These are phyloP conservation scores for Pulveroboletus sp. DNA, from an alignment of 768 basidiomycete species.

Conservation along the genomic window DNA sequence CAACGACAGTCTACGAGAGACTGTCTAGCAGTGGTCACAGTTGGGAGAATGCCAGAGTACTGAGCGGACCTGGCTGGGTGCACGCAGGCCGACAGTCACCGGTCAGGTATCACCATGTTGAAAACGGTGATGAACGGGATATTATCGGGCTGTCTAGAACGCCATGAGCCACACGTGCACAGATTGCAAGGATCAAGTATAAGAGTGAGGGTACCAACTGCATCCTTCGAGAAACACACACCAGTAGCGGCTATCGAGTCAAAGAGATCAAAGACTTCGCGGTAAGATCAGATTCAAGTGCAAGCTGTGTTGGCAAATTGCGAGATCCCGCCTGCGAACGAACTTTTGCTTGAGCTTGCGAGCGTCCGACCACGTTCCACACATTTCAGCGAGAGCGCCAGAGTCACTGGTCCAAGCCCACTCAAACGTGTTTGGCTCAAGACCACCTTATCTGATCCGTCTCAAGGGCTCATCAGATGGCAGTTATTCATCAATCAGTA, in stretches of 20 bases:
- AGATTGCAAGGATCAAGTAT: background rate
- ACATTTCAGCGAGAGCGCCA: no score
- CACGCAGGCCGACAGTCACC: background rate
- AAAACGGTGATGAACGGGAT: slow-evolving; percentile 6
- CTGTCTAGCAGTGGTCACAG: background rate
- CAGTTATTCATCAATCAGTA: background rate
- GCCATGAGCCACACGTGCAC: background rate
- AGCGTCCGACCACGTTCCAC: no score
- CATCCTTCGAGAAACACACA: background rate
- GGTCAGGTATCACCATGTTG: background rate
- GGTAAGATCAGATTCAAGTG: no score
- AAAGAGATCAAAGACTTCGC: no score
- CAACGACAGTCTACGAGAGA: background rate
- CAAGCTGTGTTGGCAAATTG: no score
- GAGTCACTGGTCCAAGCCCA: no score
- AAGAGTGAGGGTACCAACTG: background rate
- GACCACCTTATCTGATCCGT: background rate
- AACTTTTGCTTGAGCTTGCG: no score
- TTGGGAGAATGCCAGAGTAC: background rate
- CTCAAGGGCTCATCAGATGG: background rate
- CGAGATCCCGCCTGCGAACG: no score
- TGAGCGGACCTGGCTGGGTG: background rate
- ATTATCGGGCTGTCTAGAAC: background rate
- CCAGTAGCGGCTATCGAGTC: no score
- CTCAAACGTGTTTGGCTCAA: no score